Percentiles rank a stretch among this genome's conserved stretches.
Conservation (phyloP, 75 land plant species). For the Sequoia sempervirens region DNA sequence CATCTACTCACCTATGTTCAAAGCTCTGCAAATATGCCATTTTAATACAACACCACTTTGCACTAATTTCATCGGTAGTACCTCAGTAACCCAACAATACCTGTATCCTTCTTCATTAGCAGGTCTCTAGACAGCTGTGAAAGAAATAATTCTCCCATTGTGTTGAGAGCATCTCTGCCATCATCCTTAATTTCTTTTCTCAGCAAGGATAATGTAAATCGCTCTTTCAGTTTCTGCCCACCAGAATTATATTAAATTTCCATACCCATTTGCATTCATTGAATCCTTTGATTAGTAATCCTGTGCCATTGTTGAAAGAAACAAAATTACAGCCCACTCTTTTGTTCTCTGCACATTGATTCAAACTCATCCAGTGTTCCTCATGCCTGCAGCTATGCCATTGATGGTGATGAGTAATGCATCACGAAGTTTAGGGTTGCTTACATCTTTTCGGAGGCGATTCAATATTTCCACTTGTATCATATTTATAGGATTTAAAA, state of each 20-base stretch:
- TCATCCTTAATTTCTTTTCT: neutral
- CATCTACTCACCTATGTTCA: neutral
- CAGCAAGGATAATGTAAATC: neutral
- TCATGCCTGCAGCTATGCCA: conserved; percentile 96
- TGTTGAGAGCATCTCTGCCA: neutral
- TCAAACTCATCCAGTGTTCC: conserved; percentile 81
- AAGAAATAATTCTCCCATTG: neutral
- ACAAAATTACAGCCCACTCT: neutral
- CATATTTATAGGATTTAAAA: conserved; percentile 82
- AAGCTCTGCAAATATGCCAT: neutral
- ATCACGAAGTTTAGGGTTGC: conserved; percentile 80
- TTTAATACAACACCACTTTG: neutral
- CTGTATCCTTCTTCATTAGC: neutral
- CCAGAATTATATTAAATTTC: neutral
- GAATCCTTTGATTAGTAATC: neutral
- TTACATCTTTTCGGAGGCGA: conserved; percentile 65
- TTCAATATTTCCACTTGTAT: conserved; percentile 85
- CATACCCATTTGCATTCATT: neutral
- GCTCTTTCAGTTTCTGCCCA: neutral
- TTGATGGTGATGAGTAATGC: conserved; percentile 90
- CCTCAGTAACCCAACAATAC: neutral
- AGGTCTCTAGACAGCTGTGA: neutral
- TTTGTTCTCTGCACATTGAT: neutral
- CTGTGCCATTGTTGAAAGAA: neutral
- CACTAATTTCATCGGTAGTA: neutral